Percentiles rank a stretch among this genome's conserved stretches.
These are phyloP conservation scores for Fraxinus sp. DNA, from an alignment of 305 asterid species.

Conservation along the genomic window DNA sequence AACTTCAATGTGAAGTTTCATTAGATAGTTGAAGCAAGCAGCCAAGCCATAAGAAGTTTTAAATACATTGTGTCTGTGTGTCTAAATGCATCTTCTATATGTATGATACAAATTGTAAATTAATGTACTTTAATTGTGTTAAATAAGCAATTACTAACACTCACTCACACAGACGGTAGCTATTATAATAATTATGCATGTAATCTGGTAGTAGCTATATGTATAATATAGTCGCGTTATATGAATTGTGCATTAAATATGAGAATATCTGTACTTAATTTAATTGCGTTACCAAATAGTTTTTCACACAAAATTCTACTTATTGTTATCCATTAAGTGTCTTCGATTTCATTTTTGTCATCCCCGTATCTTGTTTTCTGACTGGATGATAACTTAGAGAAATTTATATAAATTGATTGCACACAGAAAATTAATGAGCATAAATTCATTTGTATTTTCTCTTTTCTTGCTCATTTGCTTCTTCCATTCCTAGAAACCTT, in stretches of 20 bases:
- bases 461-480: conserved; percentile 11
- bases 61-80: background rate
- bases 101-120: background rate
- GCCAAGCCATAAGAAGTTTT: background rate
- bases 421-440: background rate
- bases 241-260: background rate
- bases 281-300: background rate
- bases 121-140: background rate
- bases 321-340: background rate
- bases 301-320: background rate
- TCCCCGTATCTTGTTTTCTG: background rate
- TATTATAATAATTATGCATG: background rate
- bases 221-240: background rate
- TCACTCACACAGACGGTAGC: background rate
- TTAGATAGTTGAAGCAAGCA: background rate
- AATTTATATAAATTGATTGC: background rate
- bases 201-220: background rate
- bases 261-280: background rate
- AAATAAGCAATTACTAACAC: background rate
- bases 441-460: background rate
- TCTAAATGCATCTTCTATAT: background rate
- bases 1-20: background rate
- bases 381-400: background rate
- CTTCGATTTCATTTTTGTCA: background rate
- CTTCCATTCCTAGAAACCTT: background rate